These are phyloP conservation scores for Paxillus ammoniavirescens DNA, from an alignment of 768 basidiomycete genomes.

Conservation along the genomic window DNA sequence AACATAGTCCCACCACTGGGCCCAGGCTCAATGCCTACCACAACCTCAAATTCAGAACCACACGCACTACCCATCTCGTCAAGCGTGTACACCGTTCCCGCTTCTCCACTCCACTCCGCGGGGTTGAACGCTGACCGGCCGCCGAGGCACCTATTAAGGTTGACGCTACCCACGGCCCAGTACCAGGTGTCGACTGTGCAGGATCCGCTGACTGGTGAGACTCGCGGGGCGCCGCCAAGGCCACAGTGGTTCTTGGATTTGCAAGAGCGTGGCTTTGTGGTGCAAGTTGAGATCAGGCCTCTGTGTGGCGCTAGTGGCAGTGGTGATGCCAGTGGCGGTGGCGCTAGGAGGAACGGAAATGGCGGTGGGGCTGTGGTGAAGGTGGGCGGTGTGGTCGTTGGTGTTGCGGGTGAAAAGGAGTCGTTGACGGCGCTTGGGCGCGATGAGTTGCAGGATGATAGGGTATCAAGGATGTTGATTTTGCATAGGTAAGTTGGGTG, in stretches of 20 bases:
- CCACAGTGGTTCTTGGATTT: slow-evolving; percentile 74
- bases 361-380: slow-evolving; percentile 13
- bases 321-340: slow-evolving; percentile 2
- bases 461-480: slow-evolving; percentile 61
- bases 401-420: slow-evolving; percentile 73
- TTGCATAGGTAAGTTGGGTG: slow-evolving; percentile 55
- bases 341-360: not conserved
- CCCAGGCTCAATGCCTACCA: not conserved
- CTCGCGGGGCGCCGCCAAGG: slow-evolving; percentile 53
- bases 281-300: slow-evolving; percentile 56
- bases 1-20: not conserved
- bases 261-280: slow-evolving; percentile 56
- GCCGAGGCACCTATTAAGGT: slow-evolving; percentile 70
- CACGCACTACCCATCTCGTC: slow-evolving; percentile 51
- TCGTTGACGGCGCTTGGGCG: slow-evolving; percentile 66
- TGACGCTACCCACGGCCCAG: slow-evolving; percentile 81
- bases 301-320: slow-evolving; percentile 30
- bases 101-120: slow-evolving; percentile 79
- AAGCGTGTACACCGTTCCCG: slow-evolving; percentile 73
- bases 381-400: slow-evolving; percentile 39
- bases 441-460: slow-evolving; percentile 75
- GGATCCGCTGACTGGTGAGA: slow-evolving; percentile 80
- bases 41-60: not conserved
- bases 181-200: slow-evolving; percentile 72
- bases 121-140: slow-evolving; percentile 51